Percentiles rank a stretch among this genome's conserved stretches.
These are phyloP conservation scores for Physcomitrium patens DNA, from an alignment of 225 moss, liverwort and hornwort genomes.

Conservation along the genomic window DNA sequence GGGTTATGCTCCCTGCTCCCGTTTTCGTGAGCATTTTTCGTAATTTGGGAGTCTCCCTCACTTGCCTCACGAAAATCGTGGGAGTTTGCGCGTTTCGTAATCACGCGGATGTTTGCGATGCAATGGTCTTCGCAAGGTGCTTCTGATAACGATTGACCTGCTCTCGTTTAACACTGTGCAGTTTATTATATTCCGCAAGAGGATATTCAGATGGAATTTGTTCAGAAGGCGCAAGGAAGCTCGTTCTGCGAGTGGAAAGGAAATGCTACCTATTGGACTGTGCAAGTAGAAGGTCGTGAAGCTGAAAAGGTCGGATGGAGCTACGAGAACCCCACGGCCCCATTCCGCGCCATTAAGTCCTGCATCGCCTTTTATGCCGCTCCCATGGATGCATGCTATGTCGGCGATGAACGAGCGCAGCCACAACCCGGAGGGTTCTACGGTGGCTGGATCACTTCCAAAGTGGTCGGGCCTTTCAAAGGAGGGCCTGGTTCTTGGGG, in stretches of 20 bases:
- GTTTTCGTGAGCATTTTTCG: too few species aligned
- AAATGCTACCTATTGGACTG: conserved; percentile 80
- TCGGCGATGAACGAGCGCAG: conserved; percentile 77
- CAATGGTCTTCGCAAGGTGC: background rate
- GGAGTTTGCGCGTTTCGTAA: background rate
- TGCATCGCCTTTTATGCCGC: conserved; percentile 73
- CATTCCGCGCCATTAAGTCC: conserved; percentile 68
- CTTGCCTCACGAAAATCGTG: background rate
- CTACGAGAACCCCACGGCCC: conserved; percentile 70
- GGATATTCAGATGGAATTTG: conserved; percentile 69
- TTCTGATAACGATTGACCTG: conserved; percentile 1
- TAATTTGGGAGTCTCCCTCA: background rate
- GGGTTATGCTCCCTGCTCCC: background rate
- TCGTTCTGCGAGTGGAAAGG: conserved; percentile 94
- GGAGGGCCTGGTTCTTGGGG: conserved; percentile 79
- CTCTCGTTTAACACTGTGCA: conserved; percentile 25
- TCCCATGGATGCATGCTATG: conserved; percentile 91
- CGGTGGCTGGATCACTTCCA: conserved; percentile 87
- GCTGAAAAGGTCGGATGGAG: conserved; percentile 88
- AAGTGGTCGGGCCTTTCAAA: conserved; percentile 87
- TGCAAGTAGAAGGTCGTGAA: conserved; percentile 60
- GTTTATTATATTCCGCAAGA: conserved; percentile 81
- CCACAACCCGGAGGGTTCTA: conserved; percentile 93
- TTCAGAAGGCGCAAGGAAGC: conserved; percentile 64
- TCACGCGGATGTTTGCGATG: background rate